Evolutionary conservation across 495 filamentous ascomycete genomes (phyloP).

Genomic region (Penicillium soppii): DNA sequence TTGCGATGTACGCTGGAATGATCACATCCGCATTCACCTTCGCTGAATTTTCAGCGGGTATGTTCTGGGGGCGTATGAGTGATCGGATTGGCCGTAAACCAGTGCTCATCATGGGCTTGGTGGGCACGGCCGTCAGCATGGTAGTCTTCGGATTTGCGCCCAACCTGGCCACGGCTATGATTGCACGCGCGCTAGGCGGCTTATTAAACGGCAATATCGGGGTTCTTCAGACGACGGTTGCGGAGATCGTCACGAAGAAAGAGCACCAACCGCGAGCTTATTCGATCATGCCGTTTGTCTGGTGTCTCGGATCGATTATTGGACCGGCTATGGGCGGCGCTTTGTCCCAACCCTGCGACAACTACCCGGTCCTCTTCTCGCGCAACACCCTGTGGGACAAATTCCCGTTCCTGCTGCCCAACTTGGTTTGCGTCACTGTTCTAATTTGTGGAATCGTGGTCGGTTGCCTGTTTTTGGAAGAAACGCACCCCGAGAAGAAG

Average conservation of each 20-base stretch:
- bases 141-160: slow-evolving; percentile 88
- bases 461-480: slow-evolving; percentile 88
- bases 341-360: slow-evolving; percentile 80
- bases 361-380: slow-evolving; percentile 73
- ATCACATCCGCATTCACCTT: slow-evolving; percentile 96
- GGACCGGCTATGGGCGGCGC: slow-evolving; percentile 88
- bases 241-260: slow-evolving; percentile 86
- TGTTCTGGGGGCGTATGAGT: slow-evolving; percentile 91
- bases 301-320: slow-evolving; percentile 91
- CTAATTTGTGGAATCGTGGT: slow-evolving; percentile 76
- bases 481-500: slow-evolving; percentile 87
- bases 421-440: slow-evolving; percentile 81
- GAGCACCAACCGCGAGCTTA: slow-evolving; percentile 91
- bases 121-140: slow-evolving; percentile 91
- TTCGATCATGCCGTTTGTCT: slow-evolving; percentile 96
- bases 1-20: slow-evolving; percentile 91
- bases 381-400: slow-evolving; percentile 74
- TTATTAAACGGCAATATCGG: slow-evolving; percentile 95
- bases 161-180: slow-evolving; percentile 77
- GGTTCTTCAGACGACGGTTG: slow-evolving; percentile 91
- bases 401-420: slow-evolving; percentile 91
- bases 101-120: slow-evolving; percentile 81
- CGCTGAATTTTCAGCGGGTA: slow-evolving; percentile 85
- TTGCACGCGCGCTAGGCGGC: slow-evolving; percentile 86
- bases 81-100: slow-evolving; percentile 92